A percentile compares a stretch with the other conserved stretches of the same genome.
These are phyloP conservation scores for Venturia pyrina DNA, from an alignment of 2,329 filamentous ascomycete genomes.

Conservation along the genomic window DNA sequence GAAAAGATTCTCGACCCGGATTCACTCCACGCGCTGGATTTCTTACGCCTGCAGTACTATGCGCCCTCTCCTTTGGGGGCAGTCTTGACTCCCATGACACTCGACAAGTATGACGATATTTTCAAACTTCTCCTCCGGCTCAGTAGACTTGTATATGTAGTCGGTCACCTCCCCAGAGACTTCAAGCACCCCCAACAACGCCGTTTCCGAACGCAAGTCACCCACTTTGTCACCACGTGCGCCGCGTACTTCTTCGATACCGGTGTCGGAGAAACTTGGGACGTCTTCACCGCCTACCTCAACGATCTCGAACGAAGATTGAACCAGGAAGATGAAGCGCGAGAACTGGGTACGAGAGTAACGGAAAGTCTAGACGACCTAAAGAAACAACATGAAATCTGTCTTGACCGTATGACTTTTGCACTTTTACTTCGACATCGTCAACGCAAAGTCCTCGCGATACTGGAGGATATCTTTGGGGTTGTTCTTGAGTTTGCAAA, in stretches of 20 bases:
- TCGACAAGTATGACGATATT: conserved; percentile 75
- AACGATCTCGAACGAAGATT: conserved; percentile 52
- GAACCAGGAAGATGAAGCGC: conserved; percentile 31
- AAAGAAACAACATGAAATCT: conserved; percentile 58
- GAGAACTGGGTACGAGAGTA: conserved; percentile 34
- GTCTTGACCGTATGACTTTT: conserved; percentile 66
- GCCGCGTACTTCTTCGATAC: conserved; percentile 71
- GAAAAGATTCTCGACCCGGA: conserved; percentile 73
- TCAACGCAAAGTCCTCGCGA: conserved; percentile 60
- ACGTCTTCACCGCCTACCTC: conserved; percentile 56
- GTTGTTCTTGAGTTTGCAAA: conserved; percentile 59
- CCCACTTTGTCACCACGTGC: conserved; percentile 66
- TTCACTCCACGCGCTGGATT: conserved; percentile 83
- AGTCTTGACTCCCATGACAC: conserved; percentile 59
- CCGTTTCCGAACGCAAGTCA: conserved; percentile 61
- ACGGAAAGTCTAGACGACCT: conserved; percentile 56
- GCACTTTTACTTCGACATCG: conserved; percentile 63
- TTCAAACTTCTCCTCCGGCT: conserved; percentile 73
- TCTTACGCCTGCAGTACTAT: conserved; percentile 77
- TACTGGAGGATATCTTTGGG: conserved; percentile 69
- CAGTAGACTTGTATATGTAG: conserved; percentile 67
- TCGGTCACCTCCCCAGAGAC: conserved; percentile 31
- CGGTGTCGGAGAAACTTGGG: conserved; percentile 66
- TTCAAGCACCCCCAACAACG: conserved; percentile 18
- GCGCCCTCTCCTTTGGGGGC: conserved; percentile 60